A percentile compares a stretch with the other conserved stretches of the same genome.
These are phyloP conservation scores for Salix caprea DNA, from an alignment of 345 rosid species.

Conservation along the genomic window DNA sequence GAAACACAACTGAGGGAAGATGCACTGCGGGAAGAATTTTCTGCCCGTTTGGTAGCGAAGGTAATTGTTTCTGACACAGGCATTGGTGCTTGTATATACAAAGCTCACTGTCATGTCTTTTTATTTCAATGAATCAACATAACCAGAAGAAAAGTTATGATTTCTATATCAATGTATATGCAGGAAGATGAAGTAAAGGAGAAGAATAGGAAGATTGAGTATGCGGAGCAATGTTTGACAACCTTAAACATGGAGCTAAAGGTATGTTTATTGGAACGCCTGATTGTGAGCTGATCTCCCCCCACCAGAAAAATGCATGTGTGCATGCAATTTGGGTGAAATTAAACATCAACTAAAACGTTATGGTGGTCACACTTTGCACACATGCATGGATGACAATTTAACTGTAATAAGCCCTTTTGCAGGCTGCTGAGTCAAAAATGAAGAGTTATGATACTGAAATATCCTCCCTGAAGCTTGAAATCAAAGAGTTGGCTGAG, in stretches of 20 bases:
- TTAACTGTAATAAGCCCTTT: slow-evolving; percentile 17
- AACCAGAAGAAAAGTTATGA: neutral
- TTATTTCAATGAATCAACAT: neutral
- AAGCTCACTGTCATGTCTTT: neutral
- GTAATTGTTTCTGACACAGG: slow-evolving; percentile 22
- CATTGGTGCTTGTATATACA: neutral
- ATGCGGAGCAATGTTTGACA: slow-evolving; percentile 76
- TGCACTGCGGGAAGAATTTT: slow-evolving; percentile 70
- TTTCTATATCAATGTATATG: slow-evolving; percentile 21
- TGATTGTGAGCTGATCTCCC: neutral
- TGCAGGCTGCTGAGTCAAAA: slow-evolving; percentile 91
- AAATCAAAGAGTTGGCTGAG: slow-evolving; percentile 53
- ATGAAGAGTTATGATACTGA: slow-evolving; percentile 69
- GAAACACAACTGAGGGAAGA: slow-evolving; percentile 85
- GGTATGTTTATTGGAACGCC: slow-evolving; percentile 39
- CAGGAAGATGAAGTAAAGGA: slow-evolving; percentile 84
- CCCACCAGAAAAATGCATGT: neutral
- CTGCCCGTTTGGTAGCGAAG: slow-evolving; percentile 60
- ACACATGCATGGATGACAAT: neutral
- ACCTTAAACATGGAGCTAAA: slow-evolving; percentile 75
- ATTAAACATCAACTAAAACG: slow-evolving; percentile 2
- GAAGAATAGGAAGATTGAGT: slow-evolving; percentile 60
- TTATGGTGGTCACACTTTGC: neutral
- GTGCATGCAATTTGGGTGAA: neutral
- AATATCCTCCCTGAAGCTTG: slow-evolving; percentile 51